Evolutionary conservation across 768 basidiomycete genomes (phyloP), one percentile per base, ranked within the genome.

Genomic region (Amanita jacksonii): DNA sequence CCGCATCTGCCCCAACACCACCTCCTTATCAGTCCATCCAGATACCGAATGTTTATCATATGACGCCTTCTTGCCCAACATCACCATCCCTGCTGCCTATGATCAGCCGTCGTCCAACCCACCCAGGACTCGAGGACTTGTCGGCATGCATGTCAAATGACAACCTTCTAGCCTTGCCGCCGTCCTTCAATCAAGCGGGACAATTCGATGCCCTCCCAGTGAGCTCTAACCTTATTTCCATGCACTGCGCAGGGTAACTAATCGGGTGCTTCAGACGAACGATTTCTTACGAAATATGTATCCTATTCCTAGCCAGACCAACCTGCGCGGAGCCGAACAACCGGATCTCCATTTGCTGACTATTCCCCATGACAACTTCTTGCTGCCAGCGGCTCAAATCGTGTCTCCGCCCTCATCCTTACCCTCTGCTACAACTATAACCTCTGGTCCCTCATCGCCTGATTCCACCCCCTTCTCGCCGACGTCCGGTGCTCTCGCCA

Each of bases 1-100:
- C 69, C 33, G 57, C 74, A 43, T 69, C 72, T 50, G 81, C 71
- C 7, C 83, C 85, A 4, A 82, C 81, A 8, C 81, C 81, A 3
- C 79, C 77, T 8, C 69, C 73, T 3, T 76, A 73, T 51, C 82
- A 85, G 61, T 69, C 73, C 1, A 84, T 86, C 54, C 76, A 75
- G 57, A 68, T 85, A 32, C 84, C 84, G 18, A 75, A 71, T 50
- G 72, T 86, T 16, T 73, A 72, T 56, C 61, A 63, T 31, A 54
- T 64, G 54, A 55, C 64, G 1, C 76, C 78, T 4, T 79, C 80
- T 10, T 80, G 74, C 57, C 79, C 79, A 7, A 69, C 75, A 8
- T 81, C 81, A 25, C 79, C 79, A 9, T 73, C 76, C 9, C 64
- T 71, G 5, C 57, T 71, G 4, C 70, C 70, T 27, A 73, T 81